A percentile compares a stretch with the other conserved stretches of the same genome.
Conservation (phyloP, 2,329 filamentous ascomycete species). For the Emmonsiellopsis sp. region DNA sequence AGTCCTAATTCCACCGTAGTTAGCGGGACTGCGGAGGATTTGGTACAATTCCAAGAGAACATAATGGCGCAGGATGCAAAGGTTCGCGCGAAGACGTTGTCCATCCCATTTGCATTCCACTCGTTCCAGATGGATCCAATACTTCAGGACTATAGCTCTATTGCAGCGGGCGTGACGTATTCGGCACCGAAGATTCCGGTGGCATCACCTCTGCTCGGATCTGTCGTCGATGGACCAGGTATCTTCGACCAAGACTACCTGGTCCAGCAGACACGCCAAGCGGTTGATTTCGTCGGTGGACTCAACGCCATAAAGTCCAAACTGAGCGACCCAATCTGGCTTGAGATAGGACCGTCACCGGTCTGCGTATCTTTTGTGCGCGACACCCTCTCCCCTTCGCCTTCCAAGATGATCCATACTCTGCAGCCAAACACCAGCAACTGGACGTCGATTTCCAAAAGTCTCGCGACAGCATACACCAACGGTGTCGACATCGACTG, state of each 20-base stretch:
- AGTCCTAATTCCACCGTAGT: constrained; percentile 66
- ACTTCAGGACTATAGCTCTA: constrained; percentile 49
- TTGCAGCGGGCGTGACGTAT: constrained; percentile 44
- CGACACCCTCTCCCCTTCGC: constrained; percentile 51
- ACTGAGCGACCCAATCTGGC: constrained; percentile 58
- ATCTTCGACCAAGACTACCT: constrained; percentile 56
- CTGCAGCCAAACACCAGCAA: constrained; percentile 54
- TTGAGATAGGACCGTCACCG: constrained; percentile 65
- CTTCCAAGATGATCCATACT: constrained; percentile 49
- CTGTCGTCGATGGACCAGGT: constrained; percentile 50
- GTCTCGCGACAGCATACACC: constrained; percentile 51
- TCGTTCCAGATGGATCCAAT: constrained; percentile 57
- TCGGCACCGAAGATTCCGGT: constrained; percentile 45
- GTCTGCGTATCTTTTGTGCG: constrained; percentile 57
- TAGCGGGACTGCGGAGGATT: constrained; percentile 52
- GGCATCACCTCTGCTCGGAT: constrained; percentile 60
- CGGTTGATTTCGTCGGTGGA: constrained; percentile 60
- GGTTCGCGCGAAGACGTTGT: constrained; percentile 54
- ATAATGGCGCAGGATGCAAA: constrained; percentile 38
- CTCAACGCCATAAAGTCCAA: constrained; percentile 50
- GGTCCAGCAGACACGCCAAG: constrained; percentile 56
- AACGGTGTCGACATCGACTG: constrained; percentile 59
- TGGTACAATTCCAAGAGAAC: constrained; percentile 44
- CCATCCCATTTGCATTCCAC: constrained; percentile 59
- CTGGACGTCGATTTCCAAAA: constrained; percentile 55